phyloP scores from a whole-genome alignment of 2,329 filamentous ascomycete species.

The Trichophyton simii region DNA sequence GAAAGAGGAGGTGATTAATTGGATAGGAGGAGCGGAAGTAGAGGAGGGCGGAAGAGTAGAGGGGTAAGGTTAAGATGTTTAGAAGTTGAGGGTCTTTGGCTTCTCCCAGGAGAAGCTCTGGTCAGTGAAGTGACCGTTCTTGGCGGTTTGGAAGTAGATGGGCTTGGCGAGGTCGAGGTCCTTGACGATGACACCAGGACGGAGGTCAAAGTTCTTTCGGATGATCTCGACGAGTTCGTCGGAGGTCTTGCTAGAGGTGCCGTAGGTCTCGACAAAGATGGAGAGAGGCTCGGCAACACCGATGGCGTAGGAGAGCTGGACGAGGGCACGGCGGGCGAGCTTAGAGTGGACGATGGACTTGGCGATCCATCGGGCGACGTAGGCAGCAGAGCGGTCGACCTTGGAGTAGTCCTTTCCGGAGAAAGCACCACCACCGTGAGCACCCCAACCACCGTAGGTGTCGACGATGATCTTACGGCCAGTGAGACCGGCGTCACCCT shows the following conservation, averaged over 20 bases:
- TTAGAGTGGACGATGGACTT: conserved; percentile 89
- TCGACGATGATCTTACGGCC: conserved; percentile 99
- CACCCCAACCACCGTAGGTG: conserved; percentile 99
- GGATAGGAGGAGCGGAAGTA: conserved; percentile 1
- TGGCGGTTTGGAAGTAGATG: conserved; percentile 96
- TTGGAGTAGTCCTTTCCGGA: conserved; percentile 99
- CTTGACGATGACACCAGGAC: conserved; percentile 96
- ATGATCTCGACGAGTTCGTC: conserved; percentile 94
- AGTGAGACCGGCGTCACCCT: conserved; percentile 96
- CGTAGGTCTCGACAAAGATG: conserved; percentile 95
- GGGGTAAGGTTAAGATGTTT: conserved; percentile 26
- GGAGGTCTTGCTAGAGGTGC: conserved; percentile 77
- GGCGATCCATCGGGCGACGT: conserved; percentile 95
- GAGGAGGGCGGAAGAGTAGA: conserved; percentile 10
- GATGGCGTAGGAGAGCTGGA: conserved; percentile 98
- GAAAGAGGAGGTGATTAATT: conserved; percentile 10
- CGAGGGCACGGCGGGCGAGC: conserved; percentile 81
- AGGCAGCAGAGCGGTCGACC: conserved; percentile 96
- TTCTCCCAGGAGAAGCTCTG: conserved; percentile 97
- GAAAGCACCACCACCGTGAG: conserved; percentile 99
- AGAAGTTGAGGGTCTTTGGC: conserved; percentile 88
- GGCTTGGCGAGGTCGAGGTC: conserved; percentile 90
- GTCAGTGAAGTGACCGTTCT: conserved; percentile 99
- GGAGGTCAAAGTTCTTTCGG: conserved; percentile 89
- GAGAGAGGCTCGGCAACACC: conserved; percentile 96